Evolutionary conservation across 2,329 filamentous ascomycete genomes (phyloP), one percentile per base, ranked within the genome.

Genomic region (Pseudogymnoascus sp.): DNA sequence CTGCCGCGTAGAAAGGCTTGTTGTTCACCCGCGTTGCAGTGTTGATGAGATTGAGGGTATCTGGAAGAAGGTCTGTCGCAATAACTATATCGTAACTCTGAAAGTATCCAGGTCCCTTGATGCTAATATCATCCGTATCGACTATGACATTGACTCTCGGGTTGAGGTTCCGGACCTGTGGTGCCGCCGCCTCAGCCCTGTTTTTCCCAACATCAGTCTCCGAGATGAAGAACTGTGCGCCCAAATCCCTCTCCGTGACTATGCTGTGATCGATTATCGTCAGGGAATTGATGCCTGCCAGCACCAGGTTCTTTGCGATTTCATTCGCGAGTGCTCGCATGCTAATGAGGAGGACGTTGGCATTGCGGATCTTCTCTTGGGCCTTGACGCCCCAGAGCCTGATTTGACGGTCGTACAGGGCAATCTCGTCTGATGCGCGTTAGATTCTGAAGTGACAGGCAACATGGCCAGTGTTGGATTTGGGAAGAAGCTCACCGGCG

Each of bases 301-400:
- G 85, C 16, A 97, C 93, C 21, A 99, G 87, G 74, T 98, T 99
- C 80, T 99, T 99, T 67, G 95, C 93, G 63, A 98, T 89, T 78
- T 99, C 95, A 74, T 93, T 96, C 65, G 90, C 92, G 14, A 99
- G 84, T 0, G 90, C 92, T 73, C 90, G 90, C 75, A 96, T 86
- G 31, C 88, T 92, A 69, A 99, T 88, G 67, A 99, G 85, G 54
- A 98, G 87, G 70, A 99, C 89, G 72, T 92, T 92, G 65, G 95
- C 92, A 65, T 85, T 90, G 70, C 93, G 91, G 65, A 99, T 92
- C 74, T 90, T 92, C 75, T 96, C 90, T 76, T 99, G 95, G 6
- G 95, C 95, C 72, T 95, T 88, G 73, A 98, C 90, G 48, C 95
- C 95, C 95, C 95, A 99, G 31, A 99, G 86, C 63, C 95, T 89